Conservation (phyloP, 805 yeast species). For the Saccharomycopsis capsularis region DNA sequence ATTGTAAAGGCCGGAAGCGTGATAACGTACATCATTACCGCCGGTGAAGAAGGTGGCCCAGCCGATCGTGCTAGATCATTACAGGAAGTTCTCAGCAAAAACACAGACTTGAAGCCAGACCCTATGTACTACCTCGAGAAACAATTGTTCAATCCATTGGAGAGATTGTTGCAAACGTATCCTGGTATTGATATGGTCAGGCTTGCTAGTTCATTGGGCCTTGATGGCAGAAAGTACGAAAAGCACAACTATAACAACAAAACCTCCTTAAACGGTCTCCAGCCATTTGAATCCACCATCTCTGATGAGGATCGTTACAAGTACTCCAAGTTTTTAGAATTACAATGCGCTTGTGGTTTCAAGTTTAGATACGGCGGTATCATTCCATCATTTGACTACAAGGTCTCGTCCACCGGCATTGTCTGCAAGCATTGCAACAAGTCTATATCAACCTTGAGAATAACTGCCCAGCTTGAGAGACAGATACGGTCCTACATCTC, state of each 20-base stretch:
- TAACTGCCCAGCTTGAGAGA: constrained; percentile 71
- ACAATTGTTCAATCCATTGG: constrained; percentile 87
- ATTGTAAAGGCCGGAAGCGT: constrained; percentile 85
- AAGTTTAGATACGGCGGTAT: constrained; percentile 71
- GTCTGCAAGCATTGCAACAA: constrained; percentile 57
- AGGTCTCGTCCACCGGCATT: constrained; percentile 61
- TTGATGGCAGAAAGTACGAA: constrained; percentile 61
- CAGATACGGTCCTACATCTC: constrained; percentile 64
- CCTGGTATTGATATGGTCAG: constrained; percentile 81
- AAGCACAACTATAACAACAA: constrained; percentile 29
- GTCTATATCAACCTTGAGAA: constrained; percentile 42
- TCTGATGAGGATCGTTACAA: constrained; percentile 79
- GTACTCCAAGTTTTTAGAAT: constrained; percentile 45
- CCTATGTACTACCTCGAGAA: constrained; percentile 73
- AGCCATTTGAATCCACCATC: constrained; percentile 75
- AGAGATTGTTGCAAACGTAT: constrained; percentile 74
- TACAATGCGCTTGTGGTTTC: constrained; percentile 59
- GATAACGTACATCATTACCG: constrained; percentile 76
- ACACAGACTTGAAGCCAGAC: constrained; percentile 57
- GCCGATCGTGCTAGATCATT: constrained; percentile 84
- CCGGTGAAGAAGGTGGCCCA: constrained; percentile 33
- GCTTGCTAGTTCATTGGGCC: constrained; percentile 68
- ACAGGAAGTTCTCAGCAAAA: constrained; percentile 56
- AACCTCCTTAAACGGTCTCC: constrained; percentile 37
- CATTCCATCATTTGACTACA: constrained; percentile 52